Evolutionary conservation across 2,329 filamentous ascomycete species (phyloP).

Genomic region (Claviceps spartinae): DNA sequence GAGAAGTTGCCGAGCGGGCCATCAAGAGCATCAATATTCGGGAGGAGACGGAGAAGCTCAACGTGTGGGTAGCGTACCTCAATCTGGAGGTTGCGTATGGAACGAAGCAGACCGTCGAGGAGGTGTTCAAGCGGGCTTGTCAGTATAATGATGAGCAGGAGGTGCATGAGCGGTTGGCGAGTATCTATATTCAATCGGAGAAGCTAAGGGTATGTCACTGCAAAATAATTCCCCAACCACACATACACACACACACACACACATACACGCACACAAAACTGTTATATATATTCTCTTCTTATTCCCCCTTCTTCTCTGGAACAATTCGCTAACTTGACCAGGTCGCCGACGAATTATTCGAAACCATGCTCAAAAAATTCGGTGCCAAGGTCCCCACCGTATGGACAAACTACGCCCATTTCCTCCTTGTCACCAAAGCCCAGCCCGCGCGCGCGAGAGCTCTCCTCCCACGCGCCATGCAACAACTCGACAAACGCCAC

Average conservation of each 20-base stretch:
- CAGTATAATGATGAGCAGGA: constrained; percentile 88
- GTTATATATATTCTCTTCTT: not conserved
- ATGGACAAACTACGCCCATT: constrained; percentile 91
- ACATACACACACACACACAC: not conserved
- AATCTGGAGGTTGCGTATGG: constrained; percentile 91
- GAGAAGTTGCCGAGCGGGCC: constrained; percentile 80
- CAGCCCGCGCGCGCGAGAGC: constrained; percentile 62
- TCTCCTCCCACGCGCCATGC: constrained; percentile 69
- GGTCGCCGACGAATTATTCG: constrained; percentile 83
- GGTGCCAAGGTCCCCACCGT: constrained; percentile 66
- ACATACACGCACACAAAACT: not conserved
- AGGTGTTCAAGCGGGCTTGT: constrained; percentile 82
- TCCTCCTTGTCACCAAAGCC: constrained; percentile 63
- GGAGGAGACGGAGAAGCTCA: constrained; percentile 84
- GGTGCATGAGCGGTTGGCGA: constrained; percentile 77
- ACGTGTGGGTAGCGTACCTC: constrained; percentile 87
- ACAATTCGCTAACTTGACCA: constrained; percentile 20
- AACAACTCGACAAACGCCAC: constrained; percentile 59
- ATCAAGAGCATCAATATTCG: constrained; percentile 82
- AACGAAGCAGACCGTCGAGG: constrained; percentile 66
- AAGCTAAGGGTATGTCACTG: constrained; percentile 57
- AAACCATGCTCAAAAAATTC: constrained; percentile 76
- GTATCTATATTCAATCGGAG: constrained; percentile 86
- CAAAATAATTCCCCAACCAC: constrained; percentile 12
- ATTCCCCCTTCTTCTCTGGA: not conserved